Evolutionary conservation across 257 asterid genomes (phyloP), one percentile per base, ranked within the genome.

Genomic region (Oldenlandia corymbosa): DNA sequence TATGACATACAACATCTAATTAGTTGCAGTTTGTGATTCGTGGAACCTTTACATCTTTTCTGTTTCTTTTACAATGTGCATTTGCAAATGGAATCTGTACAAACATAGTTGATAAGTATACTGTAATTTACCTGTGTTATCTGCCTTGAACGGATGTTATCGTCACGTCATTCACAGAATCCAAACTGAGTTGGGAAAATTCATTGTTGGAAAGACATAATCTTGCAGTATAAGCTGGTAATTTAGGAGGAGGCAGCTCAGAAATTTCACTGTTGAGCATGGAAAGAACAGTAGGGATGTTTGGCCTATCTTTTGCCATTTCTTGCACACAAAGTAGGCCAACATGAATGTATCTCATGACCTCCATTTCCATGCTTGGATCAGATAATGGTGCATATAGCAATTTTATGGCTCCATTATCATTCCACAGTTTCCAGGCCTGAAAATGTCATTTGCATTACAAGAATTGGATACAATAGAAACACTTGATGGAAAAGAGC

Each of bases 281-380:
- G 2, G 88, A 83, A 10, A 83, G 72, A 26, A 81, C 78, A 34
- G 65, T 10, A 10, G 80, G 65, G 30, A 79, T 56, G n/a, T 76
- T 71, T 24, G 91, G 94, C 77, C 94, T 72, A 50, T 83, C 84
- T 26, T 39, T 70, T 27, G 86, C 78, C 60, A 64, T 70, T 60
- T 83, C 86, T 78, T 86, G 91, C 30, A 84, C 85, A 9, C 95
- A 86, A 71, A 86, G 69, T 39, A 86, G 48, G 12, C 87, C 89
- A 4, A 84, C 84, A n/a, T 82, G 91, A 9, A 84, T 57, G 70
- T 83, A 34, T 34, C 62, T 57, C 0, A 21, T 17, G n/a, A 57
- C 14, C 28, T 57, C 62, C 62, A 17, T 34, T 32, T 57, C 28
- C 32, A 27, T 57, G 46, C 13, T 4, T 39, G 5, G 43, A n/a